Conservation (phyloP, 192 early-diverging fungal genomes). For the Rhizoclosmatium sp. region DNA sequence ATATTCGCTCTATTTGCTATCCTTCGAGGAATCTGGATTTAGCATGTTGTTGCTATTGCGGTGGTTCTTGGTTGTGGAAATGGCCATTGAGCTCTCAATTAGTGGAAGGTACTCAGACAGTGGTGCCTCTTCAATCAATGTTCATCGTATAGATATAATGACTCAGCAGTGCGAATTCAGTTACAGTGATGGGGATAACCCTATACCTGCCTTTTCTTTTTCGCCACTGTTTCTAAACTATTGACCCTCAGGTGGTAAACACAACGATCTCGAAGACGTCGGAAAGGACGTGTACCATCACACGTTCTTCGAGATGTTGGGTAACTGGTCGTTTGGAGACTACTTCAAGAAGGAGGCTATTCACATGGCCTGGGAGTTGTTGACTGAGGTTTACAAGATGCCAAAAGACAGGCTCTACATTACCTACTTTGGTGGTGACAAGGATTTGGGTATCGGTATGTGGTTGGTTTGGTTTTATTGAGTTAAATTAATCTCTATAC, state of each 20-base stretch:
- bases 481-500: neutral
- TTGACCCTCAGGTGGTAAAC: conserved; percentile 81
- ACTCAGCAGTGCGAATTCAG: neutral
- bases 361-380: conserved; percentile 87
- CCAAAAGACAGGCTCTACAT: conserved; percentile 92
- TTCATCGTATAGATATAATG: neutral
- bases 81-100: too few species aligned
- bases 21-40: too few species aligned
- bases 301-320: conserved; percentile 99
- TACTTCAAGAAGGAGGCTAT: conserved; percentile 99
- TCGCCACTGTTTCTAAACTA: neutral
- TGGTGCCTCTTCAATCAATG: too few species aligned
- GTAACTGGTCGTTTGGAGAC: conserved; percentile 99
- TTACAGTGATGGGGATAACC: neutral
- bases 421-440: conserved; percentile 96
- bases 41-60: too few species aligned
- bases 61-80: too few species aligned
- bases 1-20: neutral
- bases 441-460: conserved; percentile 70
- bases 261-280: conserved; percentile 99
- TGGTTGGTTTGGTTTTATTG: neutral
- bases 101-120: too few species aligned
- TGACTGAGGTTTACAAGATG: conserved; percentile 85
- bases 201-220: conserved; percentile 7
- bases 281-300: conserved; percentile 99